Conservation (phyloP, 2,329 filamentous ascomycete genomes). For the Penicillium concentricum region DNA sequence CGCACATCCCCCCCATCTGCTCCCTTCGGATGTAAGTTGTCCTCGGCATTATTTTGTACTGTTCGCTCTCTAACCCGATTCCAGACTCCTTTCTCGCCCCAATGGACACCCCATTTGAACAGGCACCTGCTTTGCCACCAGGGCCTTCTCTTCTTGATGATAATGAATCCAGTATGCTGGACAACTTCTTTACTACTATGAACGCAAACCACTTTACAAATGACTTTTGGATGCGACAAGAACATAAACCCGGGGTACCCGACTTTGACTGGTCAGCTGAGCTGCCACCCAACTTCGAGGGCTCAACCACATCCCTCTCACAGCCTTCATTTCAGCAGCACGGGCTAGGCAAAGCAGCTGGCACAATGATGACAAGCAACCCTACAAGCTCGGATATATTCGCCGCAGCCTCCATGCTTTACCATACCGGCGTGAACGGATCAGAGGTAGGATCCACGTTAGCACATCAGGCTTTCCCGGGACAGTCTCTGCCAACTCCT, state of each 20-base stretch:
- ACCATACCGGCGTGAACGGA: conserved; percentile 36
- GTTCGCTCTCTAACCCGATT: neutral
- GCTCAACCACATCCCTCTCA: conserved; percentile 63
- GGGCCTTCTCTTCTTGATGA: conserved; percentile 66
- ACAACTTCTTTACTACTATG: conserved; percentile 47
- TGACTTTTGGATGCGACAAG: conserved; percentile 39
- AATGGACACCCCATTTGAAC: conserved; percentile 40
- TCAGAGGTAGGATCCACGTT: conserved; percentile 31
- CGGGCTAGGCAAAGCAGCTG: conserved; percentile 25
- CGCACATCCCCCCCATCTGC: conserved; percentile 56
- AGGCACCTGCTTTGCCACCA: conserved; percentile 62
- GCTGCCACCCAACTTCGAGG: conserved; percentile 65
- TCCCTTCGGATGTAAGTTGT: conserved; percentile 66
- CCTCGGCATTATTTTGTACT: neutral
- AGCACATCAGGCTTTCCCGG: conserved; percentile 29
- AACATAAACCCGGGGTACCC: conserved; percentile 30
- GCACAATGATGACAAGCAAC: conserved; percentile 25
- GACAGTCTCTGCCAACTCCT: conserved; percentile 23
- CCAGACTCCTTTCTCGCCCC: conserved; percentile 36
- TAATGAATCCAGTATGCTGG: conserved; percentile 55
- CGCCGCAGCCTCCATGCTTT: conserved; percentile 55
- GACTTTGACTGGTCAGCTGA: conserved; percentile 46
- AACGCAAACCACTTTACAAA: conserved; percentile 39
- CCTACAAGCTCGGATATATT: conserved; percentile 52
- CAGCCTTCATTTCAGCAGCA: conserved; percentile 45